These are phyloP conservation scores for Curvularia hawaiiensis DNA, from an alignment of 2,329 filamentous ascomycete genomes.

Conservation along the genomic window DNA sequence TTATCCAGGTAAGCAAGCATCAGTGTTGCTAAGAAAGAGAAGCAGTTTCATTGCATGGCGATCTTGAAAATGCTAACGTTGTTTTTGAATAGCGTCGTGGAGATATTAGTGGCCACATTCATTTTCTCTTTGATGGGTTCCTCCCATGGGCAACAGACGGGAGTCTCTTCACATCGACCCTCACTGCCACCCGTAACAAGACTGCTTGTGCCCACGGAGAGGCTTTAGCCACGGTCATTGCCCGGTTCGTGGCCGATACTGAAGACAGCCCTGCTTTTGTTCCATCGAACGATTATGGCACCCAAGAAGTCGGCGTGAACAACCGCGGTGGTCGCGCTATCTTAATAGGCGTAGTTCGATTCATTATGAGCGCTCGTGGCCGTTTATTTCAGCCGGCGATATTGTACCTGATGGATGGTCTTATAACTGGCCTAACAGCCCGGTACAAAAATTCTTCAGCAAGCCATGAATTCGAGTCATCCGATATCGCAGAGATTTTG, in stretches of 20 bases:
- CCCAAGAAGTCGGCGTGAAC: slow-evolving; percentile 7
- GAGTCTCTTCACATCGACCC: slow-evolving; percentile 49
- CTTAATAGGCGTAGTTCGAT: slow-evolving; percentile 42
- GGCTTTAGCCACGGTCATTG: slow-evolving; percentile 45
- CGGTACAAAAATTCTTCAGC: neutral
- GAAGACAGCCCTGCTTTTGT: slow-evolving; percentile 1
- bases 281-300: neutral
- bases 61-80: neutral
- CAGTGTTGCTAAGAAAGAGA: neutral
- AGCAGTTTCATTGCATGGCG: neutral
- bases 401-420: slow-evolving; percentile 51
- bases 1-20: slow-evolving; percentile 21
- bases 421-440: slow-evolving; percentile 42
- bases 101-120: slow-evolving; percentile 12
- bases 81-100: slow-evolving; percentile 2
- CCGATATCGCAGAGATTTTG: slow-evolving; percentile 43
- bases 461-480: neutral
- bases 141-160: slow-evolving; percentile 56
- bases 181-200: slow-evolving; percentile 37
- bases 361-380: slow-evolving; percentile 41
- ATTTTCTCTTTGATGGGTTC: slow-evolving; percentile 49
- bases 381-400: slow-evolving; percentile 50
- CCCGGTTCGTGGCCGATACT: slow-evolving; percentile 32
- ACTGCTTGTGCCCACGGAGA: slow-evolving; percentile 50
- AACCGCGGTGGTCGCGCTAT: slow-evolving; percentile 23